These are phyloP conservation scores for Phytopythium boreale DNA, from an alignment of 352 stramenopile genomes.

Conservation along the genomic window DNA sequence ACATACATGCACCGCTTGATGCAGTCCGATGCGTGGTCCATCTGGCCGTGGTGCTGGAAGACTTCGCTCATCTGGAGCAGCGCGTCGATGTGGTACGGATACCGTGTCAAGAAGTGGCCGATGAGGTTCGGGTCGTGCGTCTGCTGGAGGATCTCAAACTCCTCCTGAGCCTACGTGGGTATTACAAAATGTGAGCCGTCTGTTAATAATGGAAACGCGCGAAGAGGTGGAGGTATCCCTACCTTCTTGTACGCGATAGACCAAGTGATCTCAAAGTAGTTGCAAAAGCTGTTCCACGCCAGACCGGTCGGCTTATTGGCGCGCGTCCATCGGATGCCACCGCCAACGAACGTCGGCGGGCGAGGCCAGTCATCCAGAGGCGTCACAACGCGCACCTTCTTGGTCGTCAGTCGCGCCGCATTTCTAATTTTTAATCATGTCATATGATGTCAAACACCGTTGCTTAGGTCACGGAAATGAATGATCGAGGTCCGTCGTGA, in stretches of 20 bases:
- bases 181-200: not conserved
- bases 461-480: too few species aligned
- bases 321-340: constrained; percentile 82
- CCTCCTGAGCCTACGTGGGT: constrained; percentile 52
- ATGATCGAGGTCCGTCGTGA: too few species aligned
- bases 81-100: constrained; percentile 84
- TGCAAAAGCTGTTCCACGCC: constrained; percentile 64
- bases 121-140: constrained; percentile 86
- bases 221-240: too few species aligned
- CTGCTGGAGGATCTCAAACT: constrained; percentile 78
- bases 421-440: constrained; percentile 2
- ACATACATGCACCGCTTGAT: constrained; percentile 87
- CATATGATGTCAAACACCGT: not conserved
- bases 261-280: constrained; percentile 85
- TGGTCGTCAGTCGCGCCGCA: constrained; percentile 50
- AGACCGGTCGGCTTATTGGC: constrained; percentile 67
- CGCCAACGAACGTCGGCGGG: constrained; percentile 83
- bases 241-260: constrained; percentile 89
- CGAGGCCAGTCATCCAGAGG: constrained; percentile 81
- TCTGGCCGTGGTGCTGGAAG: constrained; percentile 86
- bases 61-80: constrained; percentile 86
- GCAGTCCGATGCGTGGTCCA: constrained; percentile 79
- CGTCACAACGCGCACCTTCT: constrained; percentile 76
- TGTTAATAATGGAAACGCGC: too few species aligned
- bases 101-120: constrained; percentile 72